Evolutionary conservation across 495 filamentous ascomycete genomes (phyloP), one percentile per base, ranked within the genome.

Genomic region (Xylaria acuta): DNA sequence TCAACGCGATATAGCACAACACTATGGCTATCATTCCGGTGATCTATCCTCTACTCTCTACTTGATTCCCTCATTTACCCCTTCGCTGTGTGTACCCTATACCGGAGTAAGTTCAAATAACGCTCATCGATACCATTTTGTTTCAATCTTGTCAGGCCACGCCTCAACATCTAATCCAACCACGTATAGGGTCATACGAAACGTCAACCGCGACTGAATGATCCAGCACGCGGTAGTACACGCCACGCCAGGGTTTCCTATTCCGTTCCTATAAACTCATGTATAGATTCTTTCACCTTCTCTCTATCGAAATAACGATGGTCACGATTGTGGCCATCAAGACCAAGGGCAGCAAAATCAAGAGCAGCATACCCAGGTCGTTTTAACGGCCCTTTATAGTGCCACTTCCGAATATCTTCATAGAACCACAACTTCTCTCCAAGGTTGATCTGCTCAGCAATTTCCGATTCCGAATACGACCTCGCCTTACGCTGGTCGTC

Each of bases 61-160:
- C 18, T 60, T 22, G 18, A 22, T 25, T 7, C n/a, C 38, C 20
- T 41, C 4, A 8, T 9, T 9, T 25, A 25, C n/a, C 36, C 1
- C 36, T 25, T 63, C 60, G 60, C 60, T 63, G 22, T 63, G 18
- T 43, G 38, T 30, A 63, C n/a, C 38, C 30, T 22, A 60, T 60
- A 38, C 30, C 7, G 20, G 34, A 22, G 22, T 22, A 38, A 60
- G 20, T 38, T 36, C 14, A 60, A 34, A 60, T n/a, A 22, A 11
- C 58, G 58, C 58, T 60, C 5, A 36, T 38, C 0, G 8, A 38
- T 60, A 22, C 0, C 25, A 60, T 4, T 1, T 18, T 38, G 7
- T 22, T 60, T 38, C 8, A 5, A 54, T 47, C 51, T n/a, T 20
- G n/a, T 20, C 18, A 0, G 18, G 1, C 30, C 18, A 20, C 27